phyloP scores from a whole-genome alignment of 768 basidiomycete genomes.

The Cantharellus cinnabarinus region DNA sequence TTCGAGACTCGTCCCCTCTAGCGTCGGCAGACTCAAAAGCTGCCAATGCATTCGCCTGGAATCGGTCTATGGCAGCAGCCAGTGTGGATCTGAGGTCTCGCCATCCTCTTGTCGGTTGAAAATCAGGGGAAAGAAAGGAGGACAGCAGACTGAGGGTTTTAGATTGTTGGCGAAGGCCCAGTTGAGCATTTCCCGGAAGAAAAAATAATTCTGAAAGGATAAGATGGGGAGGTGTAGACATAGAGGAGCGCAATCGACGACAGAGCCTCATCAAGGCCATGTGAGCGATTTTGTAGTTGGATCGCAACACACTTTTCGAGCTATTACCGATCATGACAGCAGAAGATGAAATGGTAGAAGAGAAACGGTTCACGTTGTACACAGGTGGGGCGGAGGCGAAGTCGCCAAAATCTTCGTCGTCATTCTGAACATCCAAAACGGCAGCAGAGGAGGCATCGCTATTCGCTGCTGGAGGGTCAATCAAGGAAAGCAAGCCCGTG shows the following conservation, averaged over 20 bases:
- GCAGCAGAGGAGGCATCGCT: constrained; percentile 15
- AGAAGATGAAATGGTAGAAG: constrained; percentile 5
- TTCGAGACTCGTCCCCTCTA: constrained; percentile 44
- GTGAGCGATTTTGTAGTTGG: constrained; percentile 48
- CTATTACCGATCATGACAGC: neutral
- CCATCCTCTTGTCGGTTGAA: constrained; percentile 59
- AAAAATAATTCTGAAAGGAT: constrained; percentile 38
- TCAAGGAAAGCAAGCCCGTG: constrained; percentile 31
- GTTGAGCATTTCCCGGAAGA: constrained; percentile 11
- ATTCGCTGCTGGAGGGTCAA: constrained; percentile 17
- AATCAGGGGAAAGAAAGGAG: constrained; percentile 43
- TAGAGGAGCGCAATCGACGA: constrained; percentile 36
- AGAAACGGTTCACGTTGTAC: too few species aligned
- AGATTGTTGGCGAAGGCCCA: constrained; percentile 42
- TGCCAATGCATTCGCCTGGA: constrained; percentile 67
- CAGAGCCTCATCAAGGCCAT: constrained; percentile 36
- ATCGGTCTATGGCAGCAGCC: constrained; percentile 64
- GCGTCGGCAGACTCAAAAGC: constrained; percentile 80
- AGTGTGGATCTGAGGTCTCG: constrained; percentile 40
- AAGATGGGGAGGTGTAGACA: too few species aligned
- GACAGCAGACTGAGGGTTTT: constrained; percentile 52
- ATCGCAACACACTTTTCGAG: constrained; percentile 22
- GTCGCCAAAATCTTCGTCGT: constrained; percentile 79
- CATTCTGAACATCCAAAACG: constrained; percentile 27
- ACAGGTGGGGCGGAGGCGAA: constrained; percentile 37